These are phyloP conservation scores for Plasmopara muralis DNA, from an alignment of 352 stramenopile genomes.

Conservation along the genomic window DNA sequence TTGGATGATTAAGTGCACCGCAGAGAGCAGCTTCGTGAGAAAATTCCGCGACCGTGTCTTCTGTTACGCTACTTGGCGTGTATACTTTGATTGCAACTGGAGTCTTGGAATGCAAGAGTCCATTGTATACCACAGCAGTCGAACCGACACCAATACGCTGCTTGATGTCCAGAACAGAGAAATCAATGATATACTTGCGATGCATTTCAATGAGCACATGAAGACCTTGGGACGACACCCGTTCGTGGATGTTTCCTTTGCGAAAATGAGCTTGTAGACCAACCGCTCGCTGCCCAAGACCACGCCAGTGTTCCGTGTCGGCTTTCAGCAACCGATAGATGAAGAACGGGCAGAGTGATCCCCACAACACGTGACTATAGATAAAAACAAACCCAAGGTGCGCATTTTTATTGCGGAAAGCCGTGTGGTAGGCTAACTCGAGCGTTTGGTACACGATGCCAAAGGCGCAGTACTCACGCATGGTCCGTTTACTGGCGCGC, in stretches of 20 bases:
- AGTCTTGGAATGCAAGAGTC: constrained; percentile 30
- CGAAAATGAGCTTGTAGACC: constrained; percentile 30
- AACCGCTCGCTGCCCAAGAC: constrained; percentile 32
- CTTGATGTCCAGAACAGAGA: constrained; percentile 32
- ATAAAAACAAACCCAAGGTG: constrained; percentile 31
- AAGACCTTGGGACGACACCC: constrained; percentile 36
- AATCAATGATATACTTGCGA: constrained; percentile 37
- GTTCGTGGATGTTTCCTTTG: constrained; percentile 33
- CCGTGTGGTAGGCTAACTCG: constrained; percentile 29
- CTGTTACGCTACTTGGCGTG: constrained; percentile 43
- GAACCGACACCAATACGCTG: constrained; percentile 33
- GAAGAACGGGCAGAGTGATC: constrained; percentile 36
- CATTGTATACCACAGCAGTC: constrained; percentile 45
- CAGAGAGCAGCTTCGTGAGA: constrained; percentile 48
- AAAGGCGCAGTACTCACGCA: constrained; percentile 61
- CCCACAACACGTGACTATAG: constrained; percentile 42
- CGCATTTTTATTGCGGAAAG: constrained; percentile 25
- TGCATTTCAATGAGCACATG: constrained; percentile 48
- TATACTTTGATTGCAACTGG: constrained; percentile 61
- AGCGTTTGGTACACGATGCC: constrained; percentile 35
- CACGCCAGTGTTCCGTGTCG: constrained; percentile 64
- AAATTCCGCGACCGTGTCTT: constrained; percentile 44
- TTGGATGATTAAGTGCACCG: constrained; percentile 41
- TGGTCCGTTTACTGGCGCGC: constrained; percentile 35
- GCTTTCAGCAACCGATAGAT: constrained; percentile 66